phyloP scores from a whole-genome alignment of 2,329 filamentous ascomycete genomes.

The Ascomycota sp. region DNA sequence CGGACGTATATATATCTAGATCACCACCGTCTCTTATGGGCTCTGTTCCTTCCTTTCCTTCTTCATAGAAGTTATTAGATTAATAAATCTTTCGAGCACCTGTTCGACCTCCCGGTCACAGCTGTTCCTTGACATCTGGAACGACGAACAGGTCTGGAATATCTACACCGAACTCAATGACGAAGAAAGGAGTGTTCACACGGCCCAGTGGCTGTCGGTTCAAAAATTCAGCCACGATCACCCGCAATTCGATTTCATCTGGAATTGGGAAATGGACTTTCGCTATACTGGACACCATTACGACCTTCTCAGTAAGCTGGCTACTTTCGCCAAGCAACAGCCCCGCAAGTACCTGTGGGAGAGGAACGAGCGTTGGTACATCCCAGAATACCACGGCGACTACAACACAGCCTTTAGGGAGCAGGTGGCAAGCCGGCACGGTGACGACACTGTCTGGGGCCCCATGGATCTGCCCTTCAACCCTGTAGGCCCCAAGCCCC shows the following conservation, averaged over 20 bases:
- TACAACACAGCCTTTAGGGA: constrained; percentile 48
- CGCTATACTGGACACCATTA: constrained; percentile 67
- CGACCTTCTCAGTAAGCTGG: constrained; percentile 49
- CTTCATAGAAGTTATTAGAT: too few species aligned
- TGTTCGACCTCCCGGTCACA: too few species aligned
- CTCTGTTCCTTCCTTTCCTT: too few species aligned
- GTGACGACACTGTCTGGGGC: constrained; percentile 44
- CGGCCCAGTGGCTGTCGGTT: constrained; percentile 48
- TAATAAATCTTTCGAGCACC: too few species aligned
- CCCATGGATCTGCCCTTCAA: constrained; percentile 34
- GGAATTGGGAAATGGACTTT: constrained; percentile 78
- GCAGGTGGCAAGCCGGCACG: constrained; percentile 34
- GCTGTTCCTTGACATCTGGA: too few species aligned
- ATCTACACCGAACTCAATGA: constrained; percentile 61
- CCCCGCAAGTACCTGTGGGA: constrained; percentile 58
- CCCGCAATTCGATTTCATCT: constrained; percentile 62
- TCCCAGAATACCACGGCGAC: constrained; percentile 45
- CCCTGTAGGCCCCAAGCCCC: constrained; percentile 43
- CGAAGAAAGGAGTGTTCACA: constrained; percentile 31
- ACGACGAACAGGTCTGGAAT: constrained; percentile 49
- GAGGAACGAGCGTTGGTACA: constrained; percentile 51
- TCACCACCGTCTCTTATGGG: too few species aligned
- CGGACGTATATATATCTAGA: too few species aligned
- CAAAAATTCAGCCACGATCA: constrained; percentile 59
- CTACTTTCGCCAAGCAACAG: constrained; percentile 42